These are phyloP conservation scores for Akebia trifoliata DNA, from an alignment of 164 flowering plant genomes.

Conservation along the genomic window DNA sequence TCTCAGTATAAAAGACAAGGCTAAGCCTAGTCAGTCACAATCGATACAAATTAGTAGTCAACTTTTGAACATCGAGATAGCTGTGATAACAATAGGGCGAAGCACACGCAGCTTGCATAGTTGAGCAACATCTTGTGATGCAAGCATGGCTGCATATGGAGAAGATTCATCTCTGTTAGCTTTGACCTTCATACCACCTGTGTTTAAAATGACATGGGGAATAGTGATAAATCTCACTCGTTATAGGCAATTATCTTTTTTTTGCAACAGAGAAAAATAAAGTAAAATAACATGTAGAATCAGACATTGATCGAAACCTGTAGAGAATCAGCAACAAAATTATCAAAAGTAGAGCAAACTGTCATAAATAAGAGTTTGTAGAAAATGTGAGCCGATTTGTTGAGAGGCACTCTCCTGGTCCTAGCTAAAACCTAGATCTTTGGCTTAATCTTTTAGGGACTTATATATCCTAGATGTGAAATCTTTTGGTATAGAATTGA, in stretches of 20 bases:
- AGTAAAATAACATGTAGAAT: too few species aligned
- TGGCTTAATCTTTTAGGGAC: neutral
- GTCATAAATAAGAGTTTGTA: too few species aligned
- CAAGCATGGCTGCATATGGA: conserved; percentile 95
- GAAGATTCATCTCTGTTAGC: conserved; percentile 93
- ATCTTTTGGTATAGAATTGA: neutral
- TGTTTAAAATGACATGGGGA: neutral
- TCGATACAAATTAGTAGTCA: too few species aligned
- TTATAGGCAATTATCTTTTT: neutral
- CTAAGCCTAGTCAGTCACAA: too few species aligned
- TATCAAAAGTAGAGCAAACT: too few species aligned
- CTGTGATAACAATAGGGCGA: neutral
- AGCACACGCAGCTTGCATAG: conserved; percentile 62
- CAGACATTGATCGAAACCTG: too few species aligned
- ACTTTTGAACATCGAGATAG: neutral
- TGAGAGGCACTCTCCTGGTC: too few species aligned
- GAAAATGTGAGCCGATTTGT: too few species aligned
- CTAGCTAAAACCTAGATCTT: neutral
- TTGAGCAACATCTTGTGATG: conserved; percentile 82
- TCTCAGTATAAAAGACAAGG: too few species aligned
- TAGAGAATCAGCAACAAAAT: too few species aligned
- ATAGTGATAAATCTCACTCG: too few species aligned
- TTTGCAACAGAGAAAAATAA: neutral
- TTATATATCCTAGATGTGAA: neutral
- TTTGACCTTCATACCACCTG: conserved; percentile 94